Base-by-base conservation (phyloP, 2,329 filamentous ascomycete genomes). In the Fusarium chuoi region DNA sequence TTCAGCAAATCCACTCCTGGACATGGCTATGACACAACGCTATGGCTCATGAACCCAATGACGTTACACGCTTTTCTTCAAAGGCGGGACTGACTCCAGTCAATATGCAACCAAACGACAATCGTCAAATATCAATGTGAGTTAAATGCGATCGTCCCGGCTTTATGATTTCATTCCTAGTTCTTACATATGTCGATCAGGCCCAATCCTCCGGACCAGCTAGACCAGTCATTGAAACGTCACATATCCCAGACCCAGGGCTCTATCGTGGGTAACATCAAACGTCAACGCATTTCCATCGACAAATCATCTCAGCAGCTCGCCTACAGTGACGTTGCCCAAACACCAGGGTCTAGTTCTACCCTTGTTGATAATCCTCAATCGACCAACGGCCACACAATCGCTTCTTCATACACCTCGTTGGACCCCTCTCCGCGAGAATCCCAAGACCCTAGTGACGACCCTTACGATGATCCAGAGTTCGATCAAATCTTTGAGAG, bases 11-110 rank as follows among this genome's bases (percentile, higher is more conserved):
- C 71, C 71, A 74, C 71, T 57, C 36, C 30, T 45, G 42, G 66
- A 38, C 60, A 70, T 65, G 68, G 65, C 65, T 73, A 73, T 66
- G 70, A 70, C 70, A 73, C 55, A 73, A 73, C 65, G 65, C 65
- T 60, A 42, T 49, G 62, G 45, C 42, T 46, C 63, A 61, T 71
- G 62, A 71, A 71, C 20, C 67, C 68, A 65, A 71, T 67, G 70
- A 74, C 65, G 70, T 73, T 74, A 74, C 66, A 69, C 64, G 65
- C 65, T 73, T 59, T 69, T 42, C 33, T 44, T 59, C 52, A 63
- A 60, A 66, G 58, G 54, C 66, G 71, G 68, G 59, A 58, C 62
- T 55, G 49, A 68, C 63, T 74, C 66, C 66, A 70, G 46, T 59
- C 45, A 70, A 68, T 56, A 74, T 74, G 71, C 71, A 74, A 51